A percentile compares a stretch with the other conserved stretches of the same genome.
Conservation (phyloP, 306 rosid species). For the Boehmeria nivea region DNA sequence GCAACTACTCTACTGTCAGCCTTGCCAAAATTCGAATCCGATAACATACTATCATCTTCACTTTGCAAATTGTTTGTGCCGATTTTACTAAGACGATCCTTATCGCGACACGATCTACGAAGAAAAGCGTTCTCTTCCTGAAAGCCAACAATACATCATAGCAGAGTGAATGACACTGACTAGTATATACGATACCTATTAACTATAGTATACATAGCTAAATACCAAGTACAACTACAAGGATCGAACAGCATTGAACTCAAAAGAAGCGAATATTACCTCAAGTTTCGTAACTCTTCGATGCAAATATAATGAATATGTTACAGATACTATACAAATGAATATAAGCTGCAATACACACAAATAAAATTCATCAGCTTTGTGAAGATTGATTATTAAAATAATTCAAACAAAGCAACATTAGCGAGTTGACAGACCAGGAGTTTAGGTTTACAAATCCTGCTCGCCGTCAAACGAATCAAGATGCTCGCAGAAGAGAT, state of each 20-base stretch:
- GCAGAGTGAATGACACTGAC: too few relatives aligned
- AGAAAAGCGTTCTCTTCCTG: slow-evolving; percentile 51
- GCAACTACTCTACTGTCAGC: slow-evolving; percentile 57
- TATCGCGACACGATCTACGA: slow-evolving; percentile 25
- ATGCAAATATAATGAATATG: slow-evolving; percentile 46
- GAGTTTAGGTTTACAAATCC: slow-evolving; percentile 19
- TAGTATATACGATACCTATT: too few relatives aligned
- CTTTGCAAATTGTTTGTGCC: slow-evolving; percentile 19
- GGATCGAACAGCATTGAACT: neutral
- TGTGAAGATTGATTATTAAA: neutral
- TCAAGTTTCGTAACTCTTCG: slow-evolving; percentile 49
- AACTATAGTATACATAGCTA: too few relatives aligned
- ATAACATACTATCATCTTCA: slow-evolving; percentile 13
- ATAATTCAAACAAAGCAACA: neutral
- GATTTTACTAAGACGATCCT: slow-evolving; percentile 13
- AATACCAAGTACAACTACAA: too few relatives aligned
- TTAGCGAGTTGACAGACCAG: slow-evolving; percentile 33
- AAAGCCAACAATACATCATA: slow-evolving; percentile 13
- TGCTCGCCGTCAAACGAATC: slow-evolving; percentile 6
- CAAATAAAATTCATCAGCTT: neutral
- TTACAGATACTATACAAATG: slow-evolving; percentile 43
- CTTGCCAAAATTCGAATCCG: slow-evolving; percentile 26
- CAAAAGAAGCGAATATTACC: slow-evolving; percentile 29
- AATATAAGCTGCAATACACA: slow-evolving; percentile 51
- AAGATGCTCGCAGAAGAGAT: slow-evolving; percentile 3